Evolutionary conservation across 176 grass and related monocot species (phyloP), one percentile per base, ranked within the genome.

Genomic region (Cocos nucifera): DNA sequence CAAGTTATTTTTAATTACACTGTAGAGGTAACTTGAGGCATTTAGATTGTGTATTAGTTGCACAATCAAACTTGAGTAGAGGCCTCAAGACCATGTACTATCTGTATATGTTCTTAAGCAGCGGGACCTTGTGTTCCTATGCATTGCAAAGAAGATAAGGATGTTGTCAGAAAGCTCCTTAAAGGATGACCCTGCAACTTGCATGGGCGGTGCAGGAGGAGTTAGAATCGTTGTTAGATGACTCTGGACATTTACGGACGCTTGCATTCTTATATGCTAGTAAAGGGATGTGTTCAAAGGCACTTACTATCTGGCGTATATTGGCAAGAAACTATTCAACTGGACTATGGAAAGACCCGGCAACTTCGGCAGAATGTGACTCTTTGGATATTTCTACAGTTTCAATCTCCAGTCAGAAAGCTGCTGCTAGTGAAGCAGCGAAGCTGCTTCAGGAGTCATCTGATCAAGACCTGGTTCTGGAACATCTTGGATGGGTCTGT

Each of bases 401-500:
- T 65, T 85, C 75, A 58, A 79, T 15, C 49, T 80, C 92, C 5
- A 56, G 78, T 49, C 74, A 75, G 79, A 59, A 77, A 77, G 78
- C 77, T 72, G 87, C 81, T 25, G 92, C 92, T 66, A 68, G 66
- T 27, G 87, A 97, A 90, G 92, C 92, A 35, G 80, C 87, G 48
- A 88, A 88, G 63, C 77, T 97, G 61, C 87, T 97, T 67, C 70
- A 88, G 77, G 68, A 71, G 75, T 80, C 81, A 75, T 88, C 92
- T 59, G 81, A 97, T 71, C 73, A 88, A 74, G 84, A 88, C 48
- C 87, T 97, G 66, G 69, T 97, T 69, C 73, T 91, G 57, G 92
- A 88, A 69, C 92, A 97, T 79, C 87, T 97, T 91, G 82, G 66
- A 90, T 91, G 92, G 92, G 92, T 91, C 63, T 80, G 66, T 82